Base-by-base conservation (phyloP, 2,329 filamentous ascomycete species). In the Corniculantispora saksenae region DNA sequence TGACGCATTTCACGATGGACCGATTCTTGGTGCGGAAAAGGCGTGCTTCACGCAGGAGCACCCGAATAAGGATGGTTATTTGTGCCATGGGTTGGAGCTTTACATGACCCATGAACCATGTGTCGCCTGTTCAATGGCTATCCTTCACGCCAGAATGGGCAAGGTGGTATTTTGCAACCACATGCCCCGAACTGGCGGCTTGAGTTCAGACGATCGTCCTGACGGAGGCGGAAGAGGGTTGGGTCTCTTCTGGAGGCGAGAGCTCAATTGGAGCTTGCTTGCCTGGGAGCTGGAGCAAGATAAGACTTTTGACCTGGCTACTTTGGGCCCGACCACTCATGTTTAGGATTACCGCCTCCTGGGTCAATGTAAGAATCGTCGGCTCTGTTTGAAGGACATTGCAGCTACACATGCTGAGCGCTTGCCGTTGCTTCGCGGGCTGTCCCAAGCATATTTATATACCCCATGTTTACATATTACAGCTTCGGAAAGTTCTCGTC, bases 31-130 rank as follows among this genome's bases (percentile, higher is more conserved):
- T 2, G 80, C 91, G 64, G 91, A 95, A 74, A 78, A 81, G 67
- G 75, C 79, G 63, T 85, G 89, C 67, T 91, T 88, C 72, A 81
- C 83, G 57, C 80, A 86, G 71, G 88, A 89, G 71, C 90, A 89
- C 72, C 86, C 85, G 48, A 86, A 83, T 69, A 85, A 86, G 38
- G 91, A 93, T 70, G 94, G 94, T 61, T 99, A 99, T 76, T 87
- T 99, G 23, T 98, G 94, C 79, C 93, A 97, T 70, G 92, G 93
- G 63, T 85, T 99, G 35, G 94, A 98, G 77, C 86, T 99, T 64
- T 98, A 97, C 79, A 83, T 96, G 67, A 97, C 94, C 2, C 94
- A 98, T 74, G 95, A 99, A 79, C 95, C 95, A 6, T 99, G 95
- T 75, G 86, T 97, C 66, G 96, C 97, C 86, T 99, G 95, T 79